Evolutionary conservation across 2,329 filamentous ascomycete genomes (phyloP).

Genomic region (Arthrobotrys conoides): DNA sequence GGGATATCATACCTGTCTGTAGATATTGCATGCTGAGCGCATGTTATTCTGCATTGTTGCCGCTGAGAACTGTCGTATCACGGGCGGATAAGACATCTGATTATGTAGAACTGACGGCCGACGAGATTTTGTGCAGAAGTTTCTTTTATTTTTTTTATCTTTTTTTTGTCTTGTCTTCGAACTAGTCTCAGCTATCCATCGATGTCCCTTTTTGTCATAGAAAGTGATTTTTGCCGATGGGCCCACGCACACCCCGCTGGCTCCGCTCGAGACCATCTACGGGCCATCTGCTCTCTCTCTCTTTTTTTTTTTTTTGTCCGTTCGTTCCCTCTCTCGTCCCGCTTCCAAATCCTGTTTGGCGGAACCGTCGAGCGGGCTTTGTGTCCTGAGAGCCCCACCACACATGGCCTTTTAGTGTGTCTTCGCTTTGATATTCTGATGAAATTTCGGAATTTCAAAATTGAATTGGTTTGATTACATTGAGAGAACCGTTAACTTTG

Average conservation of each 20-base stretch:
- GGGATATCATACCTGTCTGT: conserved; percentile 12
- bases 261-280: conserved; percentile 47
- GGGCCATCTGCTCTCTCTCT: conserved; percentile 28
- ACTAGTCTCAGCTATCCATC: conserved; percentile 1
- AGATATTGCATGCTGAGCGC: not conserved
- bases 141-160: conserved; percentile 31
- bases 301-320: not conserved
- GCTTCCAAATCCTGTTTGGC: conserved; percentile 61
- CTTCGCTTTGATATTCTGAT: conserved; percentile 17
- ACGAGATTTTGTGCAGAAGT: conserved; percentile 2
- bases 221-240: conserved; percentile 41
- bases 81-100: conserved; percentile 18
- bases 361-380: conserved; percentile 52
- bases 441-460: conserved; percentile 7
- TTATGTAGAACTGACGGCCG: not conserved
- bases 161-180: not conserved
- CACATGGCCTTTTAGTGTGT: conserved; percentile 7
- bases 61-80: conserved; percentile 13
- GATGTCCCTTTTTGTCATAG: conserved; percentile 8
- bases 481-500: conserved; percentile 5
- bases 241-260: conserved; percentile 43
- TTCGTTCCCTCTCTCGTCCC: conserved; percentile 56
- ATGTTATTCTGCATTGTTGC: not conserved
- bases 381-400: conserved; percentile 33
- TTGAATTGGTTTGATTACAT: conserved; percentile 5